phyloP scores from a whole-genome alignment of 1,284 basidiomycete species.

The Sanguinoderma infundibulare region DNA sequence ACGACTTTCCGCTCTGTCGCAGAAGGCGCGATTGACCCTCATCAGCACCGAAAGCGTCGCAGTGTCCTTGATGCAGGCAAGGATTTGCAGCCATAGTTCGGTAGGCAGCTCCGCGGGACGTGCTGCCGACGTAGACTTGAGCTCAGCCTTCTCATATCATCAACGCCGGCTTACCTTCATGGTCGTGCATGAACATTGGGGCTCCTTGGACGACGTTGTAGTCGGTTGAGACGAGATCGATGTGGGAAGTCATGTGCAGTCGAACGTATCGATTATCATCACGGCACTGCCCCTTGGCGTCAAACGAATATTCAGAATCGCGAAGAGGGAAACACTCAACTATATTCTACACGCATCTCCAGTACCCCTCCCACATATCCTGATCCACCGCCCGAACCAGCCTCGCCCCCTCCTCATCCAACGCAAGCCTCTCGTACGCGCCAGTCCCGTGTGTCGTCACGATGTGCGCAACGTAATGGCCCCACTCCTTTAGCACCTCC shows the following conservation, averaged over 20 bases:
- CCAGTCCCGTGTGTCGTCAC: slow-evolving; percentile 6
- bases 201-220: too few relatives aligned
- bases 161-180: too few relatives aligned
- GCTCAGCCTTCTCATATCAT: too few relatives aligned
- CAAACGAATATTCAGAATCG: too few relatives aligned
- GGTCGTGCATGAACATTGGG: too few relatives aligned
- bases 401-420: neutral
- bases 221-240: too few relatives aligned
- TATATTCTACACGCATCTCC: slow-evolving; percentile 1
- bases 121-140: too few relatives aligned
- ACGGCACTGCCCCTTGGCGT: too few relatives aligned
- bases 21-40: neutral
- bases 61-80: neutral
- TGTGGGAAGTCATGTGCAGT: too few relatives aligned
- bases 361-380: slow-evolving; percentile 5
- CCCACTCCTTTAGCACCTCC: slow-evolving; percentile 8
- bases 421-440: slow-evolving; percentile 1
- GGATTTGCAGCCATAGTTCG: slow-evolving; percentile 8
- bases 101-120: too few relatives aligned
- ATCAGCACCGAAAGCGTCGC: neutral
- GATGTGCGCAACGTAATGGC: slow-evolving; percentile 3
- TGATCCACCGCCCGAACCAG: neutral
- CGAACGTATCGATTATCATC: too few relatives aligned
- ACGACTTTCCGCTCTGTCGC: neutral
- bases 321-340: neutral